Percentiles rank a stretch among this genome's conserved stretches.
Evolutionary conservation across 805 yeast species (phyloP).

Genomic region (Saccharomycopsis sp.): DNA sequence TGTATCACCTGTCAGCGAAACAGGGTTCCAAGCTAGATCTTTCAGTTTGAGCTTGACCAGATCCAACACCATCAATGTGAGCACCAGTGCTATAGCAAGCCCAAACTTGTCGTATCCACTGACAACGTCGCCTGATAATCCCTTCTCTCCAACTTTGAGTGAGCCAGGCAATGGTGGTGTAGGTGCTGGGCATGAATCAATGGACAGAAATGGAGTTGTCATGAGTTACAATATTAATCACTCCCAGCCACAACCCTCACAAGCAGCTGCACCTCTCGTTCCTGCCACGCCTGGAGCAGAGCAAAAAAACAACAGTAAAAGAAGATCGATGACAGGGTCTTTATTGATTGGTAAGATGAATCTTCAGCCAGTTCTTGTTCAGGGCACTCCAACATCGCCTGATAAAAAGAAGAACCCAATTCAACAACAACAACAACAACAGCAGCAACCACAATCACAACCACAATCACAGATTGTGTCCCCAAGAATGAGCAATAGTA

Average conservation of each 20-base stretch:
- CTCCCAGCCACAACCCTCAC: background rate
- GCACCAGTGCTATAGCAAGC: too few relatives aligned
- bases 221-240: background rate
- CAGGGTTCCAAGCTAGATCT: slow-evolving; percentile 10
- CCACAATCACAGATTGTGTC: background rate
- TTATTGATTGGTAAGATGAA: slow-evolving; percentile 34
- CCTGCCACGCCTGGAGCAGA: too few relatives aligned
- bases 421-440: background rate
- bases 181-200: too few relatives aligned
- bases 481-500: slow-evolving; percentile 1
- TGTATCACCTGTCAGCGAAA: slow-evolving; percentile 4
- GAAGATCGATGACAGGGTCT: slow-evolving; percentile 28
- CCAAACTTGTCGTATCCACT: too few relatives aligned
- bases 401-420: background rate
- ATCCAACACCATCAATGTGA: too few relatives aligned
- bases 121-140: too few relatives aligned
- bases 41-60: slow-evolving; percentile 18
- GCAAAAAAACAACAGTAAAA: too few relatives aligned
- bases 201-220: too few relatives aligned
- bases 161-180: too few relatives aligned
- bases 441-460: too few relatives aligned
- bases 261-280: background rate
- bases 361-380: slow-evolving; percentile 31
- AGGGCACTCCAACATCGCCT: slow-evolving; percentile 20
- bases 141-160: too few relatives aligned